Percentiles rank a stretch among this genome's conserved stretches.
phyloP scores from a whole-genome alignment of 306 rosid species.

The Abrus pulchellus region DNA sequence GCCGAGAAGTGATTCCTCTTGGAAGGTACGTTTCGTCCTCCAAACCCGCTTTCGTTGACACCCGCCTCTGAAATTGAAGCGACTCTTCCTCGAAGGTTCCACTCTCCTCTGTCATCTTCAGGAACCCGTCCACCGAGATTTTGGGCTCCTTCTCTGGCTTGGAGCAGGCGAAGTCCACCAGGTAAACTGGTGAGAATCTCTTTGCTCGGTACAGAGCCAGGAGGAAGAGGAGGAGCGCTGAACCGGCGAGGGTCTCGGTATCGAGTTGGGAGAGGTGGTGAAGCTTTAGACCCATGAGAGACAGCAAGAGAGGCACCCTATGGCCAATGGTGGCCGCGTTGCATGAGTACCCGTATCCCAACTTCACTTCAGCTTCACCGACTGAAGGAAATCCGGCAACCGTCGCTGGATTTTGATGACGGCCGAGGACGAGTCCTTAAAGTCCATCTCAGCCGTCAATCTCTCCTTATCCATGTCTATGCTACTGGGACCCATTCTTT shows the following conservation, averaged over 20 bases:
- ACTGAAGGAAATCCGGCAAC: constrained; percentile 77
- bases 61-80: constrained; percentile 56
- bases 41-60: constrained; percentile 71
- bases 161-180: constrained; percentile 84
- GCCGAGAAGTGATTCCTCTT: constrained; percentile 61
- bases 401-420: constrained; percentile 80
- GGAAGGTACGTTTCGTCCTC: constrained; percentile 80
- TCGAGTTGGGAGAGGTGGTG: constrained; percentile 56
- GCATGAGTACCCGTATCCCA: constrained; percentile 84
- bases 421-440: constrained; percentile 81
- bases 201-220: constrained; percentile 64
- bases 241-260: constrained; percentile 55
- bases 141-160: constrained; percentile 72
- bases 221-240: constrained; percentile 52
- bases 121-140: constrained; percentile 60
- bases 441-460: constrained; percentile 87
- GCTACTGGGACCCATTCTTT: constrained; percentile 51
- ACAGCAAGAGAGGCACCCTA: constrained; percentile 59
- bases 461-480: constrained; percentile 87
- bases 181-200: constrained; percentile 67
- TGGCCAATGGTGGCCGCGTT: constrained; percentile 63
- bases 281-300: constrained; percentile 61
- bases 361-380: constrained; percentile 86
- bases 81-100: constrained; percentile 66
- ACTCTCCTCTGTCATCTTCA: constrained; percentile 65